Evolutionary conservation across 306 rosid genomes (phyloP), one percentile per base, ranked within the genome.

Genomic region (Gillenia trifoliata): DNA sequence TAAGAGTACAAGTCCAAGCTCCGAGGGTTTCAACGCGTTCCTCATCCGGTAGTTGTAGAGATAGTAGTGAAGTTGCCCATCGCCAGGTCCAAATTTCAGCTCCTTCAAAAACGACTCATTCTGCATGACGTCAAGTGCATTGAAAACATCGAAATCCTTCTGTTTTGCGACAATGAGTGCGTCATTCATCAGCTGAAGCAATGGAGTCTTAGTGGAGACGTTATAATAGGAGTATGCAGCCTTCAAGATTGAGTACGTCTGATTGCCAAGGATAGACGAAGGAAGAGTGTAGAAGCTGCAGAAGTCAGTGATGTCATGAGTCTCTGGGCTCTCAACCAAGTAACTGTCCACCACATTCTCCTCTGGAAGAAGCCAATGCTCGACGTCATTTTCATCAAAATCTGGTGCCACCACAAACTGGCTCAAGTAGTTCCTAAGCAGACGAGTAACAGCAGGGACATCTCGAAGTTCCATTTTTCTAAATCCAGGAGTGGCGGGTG

Each of bases 271-370:
- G 71, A 89, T 91, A 0, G 95, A 91, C 7, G 92, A 89, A 72
- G 97, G 98, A 75, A 93, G 98, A 33, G 98, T 89, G 85, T 91
- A 93, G 85, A 93, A 93, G 80, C 98, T 93, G 84, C 98, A 91
- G 72, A 91, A 93, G 81, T 93, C 98, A 12, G 98, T 93, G 80
- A 93, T 80, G 67, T 89, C 97, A 17, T 85, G 97, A 74, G 87
- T 89, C 68, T 88, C 85, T 9, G 91, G 97, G 82, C 97, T 91
- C 87, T 89, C 98, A 25, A 93, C 98, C 79, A 93, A 77, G 84
- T 45, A 91, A 82, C 98, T 93, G 73, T 93, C 94, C 55, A 93
- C 86, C 17, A 91, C 98, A 25, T 85, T 72, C 76, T 93, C 97
- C 75, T 73, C 83, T 0, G 98, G 97, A 67, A 93, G 96, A 83